phyloP scores from a whole-genome alignment of 768 basidiomycete genomes.

The Lactifluus subvellereus region DNA sequence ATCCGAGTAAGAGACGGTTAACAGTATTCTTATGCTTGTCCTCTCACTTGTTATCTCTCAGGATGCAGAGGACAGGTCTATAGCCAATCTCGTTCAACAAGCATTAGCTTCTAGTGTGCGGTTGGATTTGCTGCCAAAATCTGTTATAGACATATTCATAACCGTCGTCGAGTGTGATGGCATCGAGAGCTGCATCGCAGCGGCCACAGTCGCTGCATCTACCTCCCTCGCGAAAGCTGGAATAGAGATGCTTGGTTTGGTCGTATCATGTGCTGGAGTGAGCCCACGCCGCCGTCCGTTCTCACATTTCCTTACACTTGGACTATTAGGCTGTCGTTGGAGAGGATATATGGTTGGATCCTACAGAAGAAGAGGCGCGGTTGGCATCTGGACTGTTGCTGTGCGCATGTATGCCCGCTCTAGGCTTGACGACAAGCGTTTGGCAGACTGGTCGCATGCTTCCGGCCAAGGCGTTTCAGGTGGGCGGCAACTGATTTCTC shows the following conservation, averaged over 20 bases:
- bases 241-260: conserved; percentile 85
- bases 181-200: conserved; percentile 80
- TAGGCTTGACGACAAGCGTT: conserved; percentile 75
- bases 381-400: conserved; percentile 61
- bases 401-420: conserved; percentile 82
- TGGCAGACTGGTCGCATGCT: conserved; percentile 76
- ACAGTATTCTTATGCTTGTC: conserved; percentile 4
- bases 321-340: conserved; percentile 47
- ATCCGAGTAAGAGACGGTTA: conserved; percentile 57
- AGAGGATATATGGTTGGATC: conserved; percentile 70
- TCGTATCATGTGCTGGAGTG: conserved; percentile 77
- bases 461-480: conserved; percentile 48
- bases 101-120: conserved; percentile 78
- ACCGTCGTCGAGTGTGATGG: conserved; percentile 90
- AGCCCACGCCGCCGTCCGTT: conserved; percentile 26
- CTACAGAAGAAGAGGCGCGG: conserved; percentile 60
- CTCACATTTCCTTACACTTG: conserved; percentile 16
- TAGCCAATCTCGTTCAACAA: conserved; percentile 81
- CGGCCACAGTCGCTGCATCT: conserved; percentile 82
- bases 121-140: conserved; percentile 89
- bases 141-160: conserved; percentile 86
- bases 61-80: conserved; percentile 91
- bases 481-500: conserved; percentile 33
- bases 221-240: conserved; percentile 91
- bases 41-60: conserved; percentile 32